These are phyloP conservation scores for Osmanthus fragrans DNA, from an alignment of 257 asterid genomes.

Conservation along the genomic window DNA sequence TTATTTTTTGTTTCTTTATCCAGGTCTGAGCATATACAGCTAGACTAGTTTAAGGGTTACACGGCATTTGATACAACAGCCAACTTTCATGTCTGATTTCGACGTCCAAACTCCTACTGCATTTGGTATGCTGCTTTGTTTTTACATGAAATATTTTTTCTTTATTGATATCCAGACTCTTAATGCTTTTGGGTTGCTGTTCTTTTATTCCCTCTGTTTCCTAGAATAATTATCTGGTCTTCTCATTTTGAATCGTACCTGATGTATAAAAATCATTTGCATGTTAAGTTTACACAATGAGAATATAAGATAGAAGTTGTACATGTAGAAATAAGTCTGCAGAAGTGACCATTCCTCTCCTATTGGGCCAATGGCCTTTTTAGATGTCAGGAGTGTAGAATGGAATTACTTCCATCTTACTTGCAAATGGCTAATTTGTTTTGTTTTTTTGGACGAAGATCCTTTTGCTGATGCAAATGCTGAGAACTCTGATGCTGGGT, in stretches of 20 bases:
- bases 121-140: slow-evolving; percentile 29
- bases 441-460: slow-evolving; percentile 22
- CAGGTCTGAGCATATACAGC: neutral
- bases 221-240: neutral
- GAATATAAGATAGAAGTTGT: neutral
- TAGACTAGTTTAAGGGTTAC: neutral
- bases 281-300: neutral
- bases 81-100: slow-evolving; percentile 43
- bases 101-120: slow-evolving; percentile 41
- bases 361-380: neutral
- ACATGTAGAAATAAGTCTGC: neutral
- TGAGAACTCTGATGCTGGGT: slow-evolving; percentile 53
- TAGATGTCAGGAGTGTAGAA: neutral
- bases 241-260: neutral
- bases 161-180: neutral
- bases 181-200: neutral
- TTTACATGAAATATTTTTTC: neutral
- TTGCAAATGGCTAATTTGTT: neutral
- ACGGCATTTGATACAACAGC: neutral
- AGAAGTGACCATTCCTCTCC: neutral
- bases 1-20: neutral
- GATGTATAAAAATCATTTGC: neutral
- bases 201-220: neutral
- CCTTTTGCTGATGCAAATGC: slow-evolving; percentile 64
- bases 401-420: neutral